A percentile compares a stretch with the other conserved stretches of the same genome.
phyloP scores from a whole-genome alignment of 75 land plant genomes.

The Pinus tabuliformis region DNA sequence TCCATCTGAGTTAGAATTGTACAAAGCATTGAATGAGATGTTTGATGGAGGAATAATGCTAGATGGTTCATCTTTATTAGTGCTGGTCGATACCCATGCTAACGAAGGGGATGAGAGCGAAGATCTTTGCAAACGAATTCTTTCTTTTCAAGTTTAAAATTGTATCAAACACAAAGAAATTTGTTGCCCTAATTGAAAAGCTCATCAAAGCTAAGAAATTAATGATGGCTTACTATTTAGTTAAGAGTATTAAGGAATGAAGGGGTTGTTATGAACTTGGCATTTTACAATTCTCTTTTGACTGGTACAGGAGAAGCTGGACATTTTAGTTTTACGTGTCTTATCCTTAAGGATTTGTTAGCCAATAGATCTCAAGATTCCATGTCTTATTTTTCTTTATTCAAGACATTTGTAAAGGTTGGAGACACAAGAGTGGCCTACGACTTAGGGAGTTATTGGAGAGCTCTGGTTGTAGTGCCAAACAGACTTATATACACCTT shows the following conservation, averaged over 20 bases:
- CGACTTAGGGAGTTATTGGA: background rate
- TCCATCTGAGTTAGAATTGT: background rate
- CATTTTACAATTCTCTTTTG: no score
- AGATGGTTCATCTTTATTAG: background rate
- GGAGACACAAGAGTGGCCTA: background rate
- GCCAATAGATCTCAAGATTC: no score
- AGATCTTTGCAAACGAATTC: background rate
- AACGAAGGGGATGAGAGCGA: background rate
- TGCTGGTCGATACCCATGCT: background rate
- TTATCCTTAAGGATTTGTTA: no score
- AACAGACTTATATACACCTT: constrained; percentile 44
- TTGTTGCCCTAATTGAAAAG: no score
- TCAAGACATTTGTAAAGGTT: background rate
- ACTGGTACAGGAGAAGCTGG: no score
- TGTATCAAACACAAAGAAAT: background rate
- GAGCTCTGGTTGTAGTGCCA: background rate
- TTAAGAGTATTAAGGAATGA: no score
- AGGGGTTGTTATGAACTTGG: no score
- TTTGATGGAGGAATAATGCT: background rate
- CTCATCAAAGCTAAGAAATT: no score
- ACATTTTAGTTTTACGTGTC: no score
- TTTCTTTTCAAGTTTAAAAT: background rate
- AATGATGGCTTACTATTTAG: no score
- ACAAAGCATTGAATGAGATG: background rate
- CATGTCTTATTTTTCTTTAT: no score